A percentile compares a stretch with the other conserved stretches of the same genome.
Conservation (phyloP, 108 stramenopile species). For the Nitzschia inconspicua region DNA sequence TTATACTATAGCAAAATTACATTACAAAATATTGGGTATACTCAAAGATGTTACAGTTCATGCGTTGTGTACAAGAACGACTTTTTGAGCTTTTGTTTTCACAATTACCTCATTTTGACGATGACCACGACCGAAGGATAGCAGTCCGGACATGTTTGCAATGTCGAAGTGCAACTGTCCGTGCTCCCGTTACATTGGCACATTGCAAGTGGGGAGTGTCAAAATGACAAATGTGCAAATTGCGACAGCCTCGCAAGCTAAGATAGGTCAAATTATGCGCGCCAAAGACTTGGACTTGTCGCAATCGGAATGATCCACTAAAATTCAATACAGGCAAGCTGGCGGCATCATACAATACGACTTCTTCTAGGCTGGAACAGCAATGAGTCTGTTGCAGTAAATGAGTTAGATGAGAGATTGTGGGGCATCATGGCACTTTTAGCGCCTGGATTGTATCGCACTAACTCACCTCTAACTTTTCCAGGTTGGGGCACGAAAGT, state of each 20-base stretch:
- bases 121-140: too few species aligned
- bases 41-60: too few species aligned
- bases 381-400: not conserved
- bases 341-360: not conserved
- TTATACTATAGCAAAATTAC: too few species aligned
- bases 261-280: not conserved
- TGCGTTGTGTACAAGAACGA: too few species aligned
- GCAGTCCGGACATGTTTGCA: not conserved
- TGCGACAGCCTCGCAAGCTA: not conserved
- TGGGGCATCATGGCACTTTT: not conserved
- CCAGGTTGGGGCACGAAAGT: slow-evolving; percentile 5
- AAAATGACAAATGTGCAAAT: not conserved
- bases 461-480: slow-evolving; percentile 1
- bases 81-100: too few species aligned
- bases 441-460: not conserved
- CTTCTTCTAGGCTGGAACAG: not conserved
- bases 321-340: slow-evolving; percentile 1
- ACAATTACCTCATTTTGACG: too few species aligned
- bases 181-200: not conserved
- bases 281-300: not conserved
- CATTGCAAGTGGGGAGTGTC: slow-evolving; percentile 1
- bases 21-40: too few species aligned
- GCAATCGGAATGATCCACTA: not conserved
- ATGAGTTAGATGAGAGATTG: not conserved
- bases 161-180: not conserved